A percentile compares a stretch with the other conserved stretches of the same genome.
These are phyloP conservation scores for Fraxinus xanthoxyloides DNA, from an alignment of 305 asterid genomes.

Conservation along the genomic window DNA sequence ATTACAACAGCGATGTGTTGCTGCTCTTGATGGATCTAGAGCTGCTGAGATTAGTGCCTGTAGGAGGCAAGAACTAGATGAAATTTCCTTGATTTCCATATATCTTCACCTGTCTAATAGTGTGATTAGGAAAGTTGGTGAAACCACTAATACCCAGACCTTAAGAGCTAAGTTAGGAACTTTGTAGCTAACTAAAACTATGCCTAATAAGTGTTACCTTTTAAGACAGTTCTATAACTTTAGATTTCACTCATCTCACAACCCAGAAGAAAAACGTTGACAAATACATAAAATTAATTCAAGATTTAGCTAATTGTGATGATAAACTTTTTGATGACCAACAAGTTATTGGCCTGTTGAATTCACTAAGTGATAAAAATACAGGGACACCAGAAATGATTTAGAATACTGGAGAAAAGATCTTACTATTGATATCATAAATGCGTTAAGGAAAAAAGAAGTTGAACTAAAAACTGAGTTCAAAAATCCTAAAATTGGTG, in stretches of 20 bases:
- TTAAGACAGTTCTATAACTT: background rate
- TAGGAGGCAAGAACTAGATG: background rate
- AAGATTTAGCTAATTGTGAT: background rate
- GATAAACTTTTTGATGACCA: background rate
- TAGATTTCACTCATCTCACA: background rate
- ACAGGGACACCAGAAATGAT: background rate
- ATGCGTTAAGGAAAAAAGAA: too few species aligned
- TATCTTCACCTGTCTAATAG: background rate
- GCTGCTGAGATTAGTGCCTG: background rate
- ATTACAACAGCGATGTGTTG: too few species aligned
- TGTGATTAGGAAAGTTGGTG: background rate
- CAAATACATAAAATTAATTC: background rate
- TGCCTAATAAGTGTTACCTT: background rate
- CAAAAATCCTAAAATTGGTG: background rate
- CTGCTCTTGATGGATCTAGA: background rate
- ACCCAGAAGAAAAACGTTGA: background rate
- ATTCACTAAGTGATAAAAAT: background rate
- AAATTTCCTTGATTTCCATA: background rate
- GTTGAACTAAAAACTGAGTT: too few species aligned
- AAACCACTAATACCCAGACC: too few species aligned
- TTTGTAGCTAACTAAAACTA: too few species aligned
- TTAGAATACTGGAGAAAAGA: too few species aligned
- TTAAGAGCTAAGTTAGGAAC: background rate
- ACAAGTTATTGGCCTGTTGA: background rate
- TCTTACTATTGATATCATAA: too few species aligned